These are phyloP conservation scores for Hibiscus syriacus DNA, from an alignment of 345 rosid species.

Conservation along the genomic window DNA sequence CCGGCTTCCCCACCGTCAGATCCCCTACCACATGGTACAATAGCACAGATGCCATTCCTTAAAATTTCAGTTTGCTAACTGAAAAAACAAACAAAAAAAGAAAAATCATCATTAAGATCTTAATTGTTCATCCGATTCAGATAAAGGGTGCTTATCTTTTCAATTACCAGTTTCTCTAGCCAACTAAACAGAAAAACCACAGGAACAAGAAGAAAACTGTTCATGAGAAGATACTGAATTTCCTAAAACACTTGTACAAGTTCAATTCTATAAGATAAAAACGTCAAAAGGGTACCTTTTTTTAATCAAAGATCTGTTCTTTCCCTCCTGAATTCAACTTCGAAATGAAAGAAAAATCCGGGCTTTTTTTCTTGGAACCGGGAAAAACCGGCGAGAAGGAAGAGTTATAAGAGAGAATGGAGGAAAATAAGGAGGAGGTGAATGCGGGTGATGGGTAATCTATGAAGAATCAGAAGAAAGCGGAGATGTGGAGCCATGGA, in stretches of 20 bases:
- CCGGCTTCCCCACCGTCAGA: slow-evolving; percentile 98
- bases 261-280: not conserved
- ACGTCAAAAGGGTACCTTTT: not conserved
- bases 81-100: not conserved
- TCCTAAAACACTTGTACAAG: too few species aligned
- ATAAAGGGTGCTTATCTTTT: not conserved
- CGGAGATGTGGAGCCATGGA: slow-evolving; percentile 20
- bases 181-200: not conserved
- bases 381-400: slow-evolving; percentile 13
- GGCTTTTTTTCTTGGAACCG: not conserved
- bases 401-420: slow-evolving; percentile 69
- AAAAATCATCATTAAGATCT: not conserved
- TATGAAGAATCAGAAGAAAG: slow-evolving; percentile 30
- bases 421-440: slow-evolving; percentile 73
- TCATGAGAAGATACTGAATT: not conserved
- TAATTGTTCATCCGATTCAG: not conserved
- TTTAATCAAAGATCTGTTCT: not conserved
- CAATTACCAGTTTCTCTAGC: too few species aligned
- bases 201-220: not conserved
- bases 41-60: slow-evolving; percentile 75
- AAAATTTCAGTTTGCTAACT: not conserved
- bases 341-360: not conserved
- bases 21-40: slow-evolving; percentile 92
- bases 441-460: slow-evolving; percentile 51
- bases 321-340: not conserved